Evolutionary conservation across 2,329 filamentous ascomycete genomes (phyloP).

Genomic region (Alternaria arbusti): DNA sequence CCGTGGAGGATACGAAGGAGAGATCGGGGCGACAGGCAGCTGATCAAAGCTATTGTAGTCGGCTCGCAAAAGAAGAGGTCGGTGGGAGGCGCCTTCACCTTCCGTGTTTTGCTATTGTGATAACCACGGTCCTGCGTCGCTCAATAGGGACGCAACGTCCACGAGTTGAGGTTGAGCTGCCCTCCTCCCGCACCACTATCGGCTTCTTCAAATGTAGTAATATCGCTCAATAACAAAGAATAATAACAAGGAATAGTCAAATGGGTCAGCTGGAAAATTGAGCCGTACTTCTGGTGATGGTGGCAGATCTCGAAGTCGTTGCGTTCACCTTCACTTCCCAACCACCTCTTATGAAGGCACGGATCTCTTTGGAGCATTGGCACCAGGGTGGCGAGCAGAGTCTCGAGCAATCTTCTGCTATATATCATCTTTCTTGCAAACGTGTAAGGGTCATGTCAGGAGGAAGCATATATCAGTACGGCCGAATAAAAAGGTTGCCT

Average conservation of each 20-base stretch:
- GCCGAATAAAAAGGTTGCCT: background rate
- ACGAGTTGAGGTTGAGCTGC: background rate
- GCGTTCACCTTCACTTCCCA: background rate
- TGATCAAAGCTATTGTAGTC: background rate
- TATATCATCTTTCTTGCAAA: background rate
- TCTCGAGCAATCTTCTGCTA: background rate
- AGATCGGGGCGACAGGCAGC: background rate
- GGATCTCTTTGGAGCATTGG: background rate
- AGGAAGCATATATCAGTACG: background rate
- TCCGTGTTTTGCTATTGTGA: background rate
- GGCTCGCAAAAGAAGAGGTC: background rate
- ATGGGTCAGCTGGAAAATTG: too few relatives aligned
- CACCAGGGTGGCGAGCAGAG: background rate
- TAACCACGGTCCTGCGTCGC: background rate
- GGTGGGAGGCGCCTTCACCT: background rate
- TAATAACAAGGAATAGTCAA: too few relatives aligned
- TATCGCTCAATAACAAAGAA: background rate
- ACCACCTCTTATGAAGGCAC: background rate
- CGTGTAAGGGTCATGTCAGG: background rate
- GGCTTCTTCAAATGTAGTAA: background rate
- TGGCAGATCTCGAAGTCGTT: background rate
- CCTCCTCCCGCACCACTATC: background rate
- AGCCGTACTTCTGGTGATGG: background rate
- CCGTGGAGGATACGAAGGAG: background rate
- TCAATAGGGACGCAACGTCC: background rate